Evolutionary conservation across 768 basidiomycete genomes (phyloP).

Genomic region (Collybia mongolica): DNA sequence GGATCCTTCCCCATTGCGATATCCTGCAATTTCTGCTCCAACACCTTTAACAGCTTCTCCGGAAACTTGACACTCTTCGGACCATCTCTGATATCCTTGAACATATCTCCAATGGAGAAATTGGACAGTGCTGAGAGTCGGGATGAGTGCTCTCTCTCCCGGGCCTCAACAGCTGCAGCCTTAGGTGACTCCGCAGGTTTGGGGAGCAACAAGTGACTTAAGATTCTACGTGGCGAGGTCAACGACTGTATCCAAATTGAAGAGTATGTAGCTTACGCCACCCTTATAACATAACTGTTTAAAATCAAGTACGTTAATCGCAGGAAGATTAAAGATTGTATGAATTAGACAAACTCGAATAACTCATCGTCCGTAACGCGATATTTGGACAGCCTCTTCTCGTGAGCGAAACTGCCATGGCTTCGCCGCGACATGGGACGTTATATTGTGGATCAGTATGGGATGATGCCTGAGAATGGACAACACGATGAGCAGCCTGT

Average conservation of each 20-base stretch:
- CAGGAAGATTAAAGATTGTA: constrained; percentile 6
- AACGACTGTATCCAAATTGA: neutral
- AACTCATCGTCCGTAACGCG: constrained; percentile 74
- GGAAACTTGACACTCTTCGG: constrained; percentile 90
- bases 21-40: constrained; percentile 86
- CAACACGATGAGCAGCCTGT: too few species aligned
- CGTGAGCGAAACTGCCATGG: constrained; percentile 67
- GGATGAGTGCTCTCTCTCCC: constrained; percentile 65
- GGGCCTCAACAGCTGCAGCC: constrained; percentile 32
- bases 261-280: constrained; percentile 57
- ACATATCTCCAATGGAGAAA: constrained; percentile 73
- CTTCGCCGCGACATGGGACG: constrained; percentile 71
- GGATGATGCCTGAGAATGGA: neutral
- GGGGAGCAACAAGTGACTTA: constrained; percentile 69
- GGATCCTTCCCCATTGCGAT: constrained; percentile 94
- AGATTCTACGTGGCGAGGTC: constrained; percentile 44
- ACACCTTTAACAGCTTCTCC: constrained; percentile 86
- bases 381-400: constrained; percentile 72
- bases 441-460: constrained; percentile 7
- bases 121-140: constrained; percentile 69
- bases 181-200: constrained; percentile 42
- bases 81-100: constrained; percentile 76
- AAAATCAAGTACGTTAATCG: constrained; percentile 9
- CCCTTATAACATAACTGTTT: constrained; percentile 74
- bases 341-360: constrained; percentile 58